Evolutionary conservation across 2,329 filamentous ascomycete species (phyloP), one percentile per base, ranked within the genome.

Genomic region (Ophiostoma himal-ulmi): DNA sequence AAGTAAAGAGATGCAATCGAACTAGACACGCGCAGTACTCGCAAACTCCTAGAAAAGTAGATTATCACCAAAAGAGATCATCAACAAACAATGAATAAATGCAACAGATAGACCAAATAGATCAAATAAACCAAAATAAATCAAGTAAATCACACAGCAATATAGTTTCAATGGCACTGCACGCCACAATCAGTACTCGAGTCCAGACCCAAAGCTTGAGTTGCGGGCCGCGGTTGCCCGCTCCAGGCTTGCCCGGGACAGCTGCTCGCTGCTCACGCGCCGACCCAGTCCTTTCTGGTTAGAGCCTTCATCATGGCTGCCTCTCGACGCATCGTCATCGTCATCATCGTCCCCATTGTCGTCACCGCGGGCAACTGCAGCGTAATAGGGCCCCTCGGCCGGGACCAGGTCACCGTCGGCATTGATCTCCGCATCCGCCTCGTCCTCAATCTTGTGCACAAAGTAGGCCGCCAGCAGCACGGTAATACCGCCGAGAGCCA

Each of bases 401-500:
- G 80, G 60, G 4, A 64, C 79, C 8, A 76, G 77, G 69, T 82
- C 81, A 1, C 76, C 77, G 2, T 80, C 77, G 10, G 77, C 69
- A 20, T 37, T 57, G 26, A 79, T 75, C 52, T 89, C 87, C 75
- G 93, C 72, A 2, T 78, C 77, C 20, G 80, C 76, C 64, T 89
- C 87, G 75, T 94, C 91, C 54, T 85, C 82, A 48, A 95, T 88
- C 71, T 84, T 83, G 68, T 84, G 82, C 13, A 92, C 89, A 77
- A 94, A 85, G 75, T 86, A 92, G 5, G 91, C 92, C 6, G 94
- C 91, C 3, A 90, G 81, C 67, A 97, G 78, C 1, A 93, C 92
- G 73, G 91, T 91, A 62, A 91, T 79, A 1, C 94, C 94, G 1
- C 93, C 94, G 70, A 96, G 89, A 26, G 94, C 88, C 75, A 98